These are phyloP conservation scores for Beta vulgaris DNA, from an alignment of 148 eudicot species.

Conservation along the genomic window DNA sequence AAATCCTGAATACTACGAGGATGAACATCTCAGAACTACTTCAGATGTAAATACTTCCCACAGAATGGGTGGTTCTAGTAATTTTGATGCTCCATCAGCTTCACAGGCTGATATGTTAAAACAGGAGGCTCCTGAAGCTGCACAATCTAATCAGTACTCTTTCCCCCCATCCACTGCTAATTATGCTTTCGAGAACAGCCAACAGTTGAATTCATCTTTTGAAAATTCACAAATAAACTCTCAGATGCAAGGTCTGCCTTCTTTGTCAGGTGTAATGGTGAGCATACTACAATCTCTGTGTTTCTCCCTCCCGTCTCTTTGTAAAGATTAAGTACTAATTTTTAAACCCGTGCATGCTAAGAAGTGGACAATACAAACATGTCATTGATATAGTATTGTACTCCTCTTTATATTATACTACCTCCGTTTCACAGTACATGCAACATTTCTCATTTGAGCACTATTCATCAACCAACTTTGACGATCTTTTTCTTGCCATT, in stretches of 20 bases:
- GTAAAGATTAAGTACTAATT: not conserved
- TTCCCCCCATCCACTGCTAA: conserved; percentile 65
- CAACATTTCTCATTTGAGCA: too few relatives aligned
- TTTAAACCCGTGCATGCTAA: too few relatives aligned
- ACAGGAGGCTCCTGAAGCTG: conserved; percentile 52
- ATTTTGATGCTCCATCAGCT: conserved; percentile 59
- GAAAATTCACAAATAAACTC: conserved; percentile 54
- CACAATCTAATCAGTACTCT: conserved; percentile 60
- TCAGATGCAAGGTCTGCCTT: conserved; percentile 71
- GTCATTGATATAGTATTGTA: too few relatives aligned
- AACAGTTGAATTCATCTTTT: conserved; percentile 55
- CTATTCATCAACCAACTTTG: too few relatives aligned
- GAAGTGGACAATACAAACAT: too few relatives aligned
- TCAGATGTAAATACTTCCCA: conserved; percentile 60
- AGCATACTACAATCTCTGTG: conserved; percentile 11
- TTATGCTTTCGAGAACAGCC: conserved; percentile 65
- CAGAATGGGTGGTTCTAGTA: conserved; percentile 48
- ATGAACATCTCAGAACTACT: conserved; percentile 58
- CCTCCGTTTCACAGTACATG: too few relatives aligned
- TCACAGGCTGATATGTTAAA: conserved; percentile 61
- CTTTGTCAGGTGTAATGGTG: conserved; percentile 66
- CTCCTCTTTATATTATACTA: too few relatives aligned
- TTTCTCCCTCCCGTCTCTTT: not conserved
- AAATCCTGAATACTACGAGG: conserved; percentile 68
- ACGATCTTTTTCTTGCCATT: too few relatives aligned